Percentiles rank a stretch among this genome's conserved stretches.
These are phyloP conservation scores for Psilocybe mexicana DNA, from an alignment of 1,284 basidiomycete genomes.

Conservation along the genomic window DNA sequence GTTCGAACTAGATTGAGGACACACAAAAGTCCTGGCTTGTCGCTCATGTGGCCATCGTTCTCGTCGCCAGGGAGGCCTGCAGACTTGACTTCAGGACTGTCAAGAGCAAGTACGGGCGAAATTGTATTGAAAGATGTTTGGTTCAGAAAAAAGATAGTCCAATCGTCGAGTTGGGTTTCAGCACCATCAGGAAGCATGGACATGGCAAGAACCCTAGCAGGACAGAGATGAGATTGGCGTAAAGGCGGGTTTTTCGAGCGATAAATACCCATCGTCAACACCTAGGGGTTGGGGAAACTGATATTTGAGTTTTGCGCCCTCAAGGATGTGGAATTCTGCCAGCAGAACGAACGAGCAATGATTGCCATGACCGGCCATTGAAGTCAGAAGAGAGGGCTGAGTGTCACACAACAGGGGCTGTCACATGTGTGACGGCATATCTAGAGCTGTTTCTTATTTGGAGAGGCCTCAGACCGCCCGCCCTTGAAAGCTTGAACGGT, in stretches of 20 bases:
- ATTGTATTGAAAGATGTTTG: constrained; percentile 88
- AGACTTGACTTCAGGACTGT: constrained; percentile 52
- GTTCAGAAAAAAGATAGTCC: constrained; percentile 98
- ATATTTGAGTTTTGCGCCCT: constrained; percentile 88
- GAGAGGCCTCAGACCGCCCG: not conserved
- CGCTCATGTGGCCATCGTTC: constrained; percentile 33
- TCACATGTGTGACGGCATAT: not conserved
- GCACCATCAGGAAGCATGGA: constrained; percentile 99
- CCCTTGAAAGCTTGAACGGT: no score
- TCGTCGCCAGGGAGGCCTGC: constrained; percentile 41
- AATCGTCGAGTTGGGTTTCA: constrained; percentile 92
- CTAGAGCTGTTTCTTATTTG: not conserved
- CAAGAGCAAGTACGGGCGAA: constrained; percentile 76
- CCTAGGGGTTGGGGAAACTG: constrained; percentile 93
- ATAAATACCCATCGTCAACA: constrained; percentile 81
- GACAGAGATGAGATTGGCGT: constrained; percentile 7
- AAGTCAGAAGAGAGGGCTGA: not conserved
- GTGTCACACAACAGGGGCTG: not conserved
- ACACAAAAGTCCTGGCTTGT: constrained; percentile 73
- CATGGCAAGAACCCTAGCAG: constrained; percentile 83
- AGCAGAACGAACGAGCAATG: constrained; percentile 92
- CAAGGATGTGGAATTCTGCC: constrained; percentile 95
- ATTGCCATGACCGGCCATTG: constrained; percentile 47
- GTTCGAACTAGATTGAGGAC: constrained; percentile 96
- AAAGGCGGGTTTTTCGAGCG: not conserved